Base-by-base conservation (phyloP, 257 asterid genomes). In the Echium plantagineum region DNA sequence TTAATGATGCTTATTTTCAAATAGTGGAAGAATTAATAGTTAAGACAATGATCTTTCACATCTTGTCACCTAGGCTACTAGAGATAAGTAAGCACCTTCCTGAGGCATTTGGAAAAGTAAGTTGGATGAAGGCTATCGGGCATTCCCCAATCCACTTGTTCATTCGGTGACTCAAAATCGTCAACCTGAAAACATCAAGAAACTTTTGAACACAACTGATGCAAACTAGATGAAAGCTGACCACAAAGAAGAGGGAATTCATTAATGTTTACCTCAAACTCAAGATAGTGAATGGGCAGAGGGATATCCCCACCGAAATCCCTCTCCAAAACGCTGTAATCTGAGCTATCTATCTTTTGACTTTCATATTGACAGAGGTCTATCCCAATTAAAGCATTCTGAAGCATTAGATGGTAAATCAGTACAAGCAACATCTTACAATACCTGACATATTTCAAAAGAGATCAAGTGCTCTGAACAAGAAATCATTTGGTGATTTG, bases 341-440 rank as follows among this genome's bases (percentile, higher is more conserved):
- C 83, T 64, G 62, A 71, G 31, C 64, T 63, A 60, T 74, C 79
- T 71, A 73, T 65, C 78, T 69, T 80, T 74, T 79, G 77, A 69
- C 72, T 80, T 70, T 78, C 79, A n/a, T 84, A 82, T 42, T 77
- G 74, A 15, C 81, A 66, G 61, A 84, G 69, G 72, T 81, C 90
- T 90, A 87, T 84, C 71, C 86, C 95, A 72, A 87, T 70, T 66
- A 87, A 71, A 53, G 76, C 90, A 51, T 77, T 80, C 95, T 87
- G 80, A 61, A 70, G n/a, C n/a, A 73, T 70, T 53, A 63, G 57
- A 63, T 32, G 66, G 21, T 31, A 52, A 59, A 62, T 73, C 48
- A 68, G 57, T 26, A 57, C 57, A 70, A 61, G 46, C 10, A 35
- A 35, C 46, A 35, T 35, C 46, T 7, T 9, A 35, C 46, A 35